These are phyloP conservation scores for Carpinus viminea DNA, from an alignment of 306 rosid species.

Conservation along the genomic window DNA sequence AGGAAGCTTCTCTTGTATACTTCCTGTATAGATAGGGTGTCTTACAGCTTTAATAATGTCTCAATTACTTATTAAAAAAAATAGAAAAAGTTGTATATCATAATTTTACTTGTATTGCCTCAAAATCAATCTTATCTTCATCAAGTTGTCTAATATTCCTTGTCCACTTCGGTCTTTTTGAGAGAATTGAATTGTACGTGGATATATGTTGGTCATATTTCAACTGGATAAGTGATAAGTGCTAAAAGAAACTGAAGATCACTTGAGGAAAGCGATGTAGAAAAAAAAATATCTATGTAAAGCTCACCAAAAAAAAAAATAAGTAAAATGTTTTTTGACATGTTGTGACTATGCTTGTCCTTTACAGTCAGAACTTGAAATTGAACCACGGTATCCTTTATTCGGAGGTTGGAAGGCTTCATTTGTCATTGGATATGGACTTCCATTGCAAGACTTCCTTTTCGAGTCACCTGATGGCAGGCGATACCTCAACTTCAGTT, in stretches of 20 bases:
- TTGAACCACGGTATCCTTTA: slow-evolving; percentile 95
- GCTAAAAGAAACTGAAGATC: not conserved
- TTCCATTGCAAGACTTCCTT: slow-evolving; percentile 93
- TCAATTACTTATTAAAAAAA: too few relatives aligned
- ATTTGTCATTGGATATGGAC: slow-evolving; percentile 82
- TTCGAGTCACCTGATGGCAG: slow-evolving; percentile 88
- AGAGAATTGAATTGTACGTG: not conserved
- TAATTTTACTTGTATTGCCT: not conserved
- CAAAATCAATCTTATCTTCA: not conserved
- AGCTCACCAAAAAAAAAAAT: not conserved
- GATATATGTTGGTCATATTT: not conserved
- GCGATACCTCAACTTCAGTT: slow-evolving; percentile 90
- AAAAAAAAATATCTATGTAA: not conserved
- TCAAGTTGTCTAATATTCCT: not conserved
- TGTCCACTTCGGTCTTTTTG: not conserved
- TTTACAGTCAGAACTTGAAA: slow-evolving; percentile 91
- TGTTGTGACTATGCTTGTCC: slow-evolving; percentile 23
- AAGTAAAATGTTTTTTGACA: slow-evolving; percentile 1
- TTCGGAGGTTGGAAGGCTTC: slow-evolving; percentile 99
- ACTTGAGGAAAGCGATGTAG: not conserved
- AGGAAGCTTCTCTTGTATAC: too few relatives aligned
- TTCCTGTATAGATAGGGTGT: too few relatives aligned
- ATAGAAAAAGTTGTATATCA: not conserved
- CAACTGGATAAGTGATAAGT: not conserved
- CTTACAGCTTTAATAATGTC: too few relatives aligned